Evolutionary conservation across 2,329 filamentous ascomycete species (phyloP).

Genomic region (Clarireedia hainanense): DNA sequence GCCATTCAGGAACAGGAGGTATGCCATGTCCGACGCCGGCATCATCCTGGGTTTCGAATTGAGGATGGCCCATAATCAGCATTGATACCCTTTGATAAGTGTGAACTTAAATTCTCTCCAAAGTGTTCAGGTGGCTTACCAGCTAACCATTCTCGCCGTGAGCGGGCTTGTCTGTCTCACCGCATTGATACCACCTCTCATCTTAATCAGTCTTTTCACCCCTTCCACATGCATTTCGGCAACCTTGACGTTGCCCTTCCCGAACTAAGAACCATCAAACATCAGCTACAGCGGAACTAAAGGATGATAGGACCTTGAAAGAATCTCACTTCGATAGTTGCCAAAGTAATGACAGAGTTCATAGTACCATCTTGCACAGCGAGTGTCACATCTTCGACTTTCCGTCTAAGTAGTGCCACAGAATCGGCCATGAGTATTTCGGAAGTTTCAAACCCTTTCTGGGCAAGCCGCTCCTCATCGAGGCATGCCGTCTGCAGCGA

Average conservation of each 20-base stretch:
- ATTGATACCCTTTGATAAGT: constrained; percentile 44
- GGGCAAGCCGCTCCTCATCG: constrained; percentile 44
- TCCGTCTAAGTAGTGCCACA: constrained; percentile 42
- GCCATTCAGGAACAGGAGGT: constrained; percentile 41
- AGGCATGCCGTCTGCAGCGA: constrained; percentile 51
- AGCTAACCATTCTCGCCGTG: constrained; percentile 21
- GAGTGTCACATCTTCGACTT: constrained; percentile 37
- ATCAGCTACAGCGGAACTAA: too few species aligned
- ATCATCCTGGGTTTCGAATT: constrained; percentile 46
- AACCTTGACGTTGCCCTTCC: constrained; percentile 22
- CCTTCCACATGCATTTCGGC: constrained; percentile 32
- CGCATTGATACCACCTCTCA: constrained; percentile 16
- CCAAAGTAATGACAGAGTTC: too few species aligned
- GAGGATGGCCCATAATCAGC: constrained; percentile 43
- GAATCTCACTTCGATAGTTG: too few species aligned
- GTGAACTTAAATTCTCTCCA: too few species aligned
- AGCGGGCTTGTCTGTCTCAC: constrained; percentile 18
- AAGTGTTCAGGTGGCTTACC: constrained; percentile 14
- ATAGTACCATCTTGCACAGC: constrained; percentile 45
- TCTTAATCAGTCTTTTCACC: constrained; percentile 17
- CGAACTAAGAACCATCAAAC: too few species aligned
- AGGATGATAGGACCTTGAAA: too few species aligned
- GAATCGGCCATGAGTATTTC: constrained; percentile 51
- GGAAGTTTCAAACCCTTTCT: constrained; percentile 44
- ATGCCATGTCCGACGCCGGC: constrained; percentile 41